Evolutionary conservation across 108 stramenopile species (phyloP).

Genomic region (Seminavis robusta): DNA sequence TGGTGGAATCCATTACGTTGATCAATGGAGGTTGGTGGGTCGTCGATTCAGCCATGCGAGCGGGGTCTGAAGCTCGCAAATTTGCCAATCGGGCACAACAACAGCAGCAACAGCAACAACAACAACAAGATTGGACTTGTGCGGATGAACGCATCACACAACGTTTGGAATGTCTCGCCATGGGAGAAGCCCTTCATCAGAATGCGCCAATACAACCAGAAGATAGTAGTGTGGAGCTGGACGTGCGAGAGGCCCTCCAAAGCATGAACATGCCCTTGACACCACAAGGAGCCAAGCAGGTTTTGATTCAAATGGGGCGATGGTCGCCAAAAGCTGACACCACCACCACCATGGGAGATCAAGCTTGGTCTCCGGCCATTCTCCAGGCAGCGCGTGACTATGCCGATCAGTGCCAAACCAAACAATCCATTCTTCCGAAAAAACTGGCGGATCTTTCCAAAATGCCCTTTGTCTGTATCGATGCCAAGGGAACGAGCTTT

Average conservation of each 20-base stretch:
- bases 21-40: slow-evolving; percentile 86
- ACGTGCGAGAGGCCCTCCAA: slow-evolving; percentile 62
- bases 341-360: background rate
- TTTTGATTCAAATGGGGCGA: slow-evolving; percentile 65
- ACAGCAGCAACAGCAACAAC: slow-evolving; percentile 2
- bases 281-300: slow-evolving; percentile 60
- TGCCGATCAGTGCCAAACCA: slow-evolving; percentile 5
- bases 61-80: slow-evolving; percentile 60
- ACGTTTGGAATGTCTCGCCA: slow-evolving; percentile 79
- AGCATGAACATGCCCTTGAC: slow-evolving; percentile 58
- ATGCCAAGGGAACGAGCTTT: slow-evolving; percentile 69
- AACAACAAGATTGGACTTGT: slow-evolving; percentile 22
- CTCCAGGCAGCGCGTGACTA: slow-evolving; percentile 56
- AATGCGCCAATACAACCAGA: background rate
- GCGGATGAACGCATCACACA: slow-evolving; percentile 74
- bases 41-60: slow-evolving; percentile 58
- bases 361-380: slow-evolving; percentile 61
- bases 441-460: slow-evolving; percentile 54
- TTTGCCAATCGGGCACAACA: slow-evolving; percentile 34
- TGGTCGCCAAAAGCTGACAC: slow-evolving; percentile 42
- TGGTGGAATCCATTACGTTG: slow-evolving; percentile 27
- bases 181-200: slow-evolving; percentile 44
- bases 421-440: slow-evolving; percentile 14
- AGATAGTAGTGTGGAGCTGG: slow-evolving; percentile 46
- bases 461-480: slow-evolving; percentile 75